phyloP scores from a whole-genome alignment of 345 rosid species.

The Ceriops decandra region DNA sequence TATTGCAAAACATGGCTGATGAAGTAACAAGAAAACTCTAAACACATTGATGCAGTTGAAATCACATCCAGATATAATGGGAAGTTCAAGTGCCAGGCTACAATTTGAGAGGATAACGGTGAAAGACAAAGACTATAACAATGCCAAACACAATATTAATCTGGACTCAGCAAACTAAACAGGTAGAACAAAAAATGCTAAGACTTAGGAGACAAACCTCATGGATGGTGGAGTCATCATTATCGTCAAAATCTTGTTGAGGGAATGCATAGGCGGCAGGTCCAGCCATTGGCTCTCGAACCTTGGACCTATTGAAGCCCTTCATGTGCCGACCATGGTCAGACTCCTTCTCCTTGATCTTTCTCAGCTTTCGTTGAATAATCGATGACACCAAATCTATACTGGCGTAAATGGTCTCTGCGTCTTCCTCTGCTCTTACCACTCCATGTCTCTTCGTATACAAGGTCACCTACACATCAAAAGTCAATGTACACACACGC shows the following conservation, averaged over 20 bases:
- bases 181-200: too few species aligned
- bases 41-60: too few species aligned
- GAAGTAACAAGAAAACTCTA: too few species aligned
- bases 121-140: not conserved
- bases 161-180: not conserved
- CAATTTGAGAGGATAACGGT: not conserved
- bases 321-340: slow-evolving; percentile 95
- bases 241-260: slow-evolving; percentile 39
- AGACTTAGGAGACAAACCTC: too few species aligned
- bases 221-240: slow-evolving; percentile 15
- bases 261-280: slow-evolving; percentile 18
- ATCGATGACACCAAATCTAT: slow-evolving; percentile 81
- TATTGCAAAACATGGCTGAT: too few species aligned
- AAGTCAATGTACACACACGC: too few species aligned
- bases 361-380: slow-evolving; percentile 77
- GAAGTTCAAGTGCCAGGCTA: not conserved
- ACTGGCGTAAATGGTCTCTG: slow-evolving; percentile 68
- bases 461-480: slow-evolving; percentile 59
- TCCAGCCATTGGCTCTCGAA: slow-evolving; percentile 50
- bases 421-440: slow-evolving; percentile 88
- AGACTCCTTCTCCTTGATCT: slow-evolving; percentile 93
- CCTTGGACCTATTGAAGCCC: slow-evolving; percentile 58
- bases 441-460: slow-evolving; percentile 93
- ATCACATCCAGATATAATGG: too few species aligned
- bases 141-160: not conserved